Evolutionary conservation across 1,284 basidiomycete genomes (phyloP), one percentile per base, ranked within the genome.

Genomic region (Pyrrhoderma noxium): DNA sequence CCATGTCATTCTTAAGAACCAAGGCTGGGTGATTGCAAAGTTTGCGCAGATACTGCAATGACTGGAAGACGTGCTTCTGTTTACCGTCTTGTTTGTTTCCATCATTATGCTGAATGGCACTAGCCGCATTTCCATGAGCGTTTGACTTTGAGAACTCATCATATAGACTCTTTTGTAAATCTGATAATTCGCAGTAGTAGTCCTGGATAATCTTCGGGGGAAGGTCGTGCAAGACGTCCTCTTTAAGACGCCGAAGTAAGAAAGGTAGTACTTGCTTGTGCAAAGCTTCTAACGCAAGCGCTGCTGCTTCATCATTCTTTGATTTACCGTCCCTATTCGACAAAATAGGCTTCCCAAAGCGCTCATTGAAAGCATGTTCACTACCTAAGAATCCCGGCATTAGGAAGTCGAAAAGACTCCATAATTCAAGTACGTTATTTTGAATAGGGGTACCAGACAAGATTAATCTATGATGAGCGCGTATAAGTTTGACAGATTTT

Each of bases 151-250:
- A 82, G 62, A 93, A 96, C 62, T 94, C 87, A 63, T 97, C 94
- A 65, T 97, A 98, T 14, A 98, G 76, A 60, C 84, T 75, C 68
- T 93, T 92, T 71, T 99, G 94, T 48, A 99, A 68, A 13, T 93
- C 87, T 0, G 94, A 97, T 2, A 99, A 76, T 63, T 99, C 95
- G 74, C 95, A 98, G 64, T 98, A 96, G 67, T 99, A 98, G 65
- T 99, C 96, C 68, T 99, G 96, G 57, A 99, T 99, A 66, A 99
- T 99, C 73, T 99, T 99, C 2, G 96, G 96, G 0, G 96, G 96
- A 1, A 99, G 75, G 64, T 99, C 96, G 60, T 93, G 73, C 55
- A 99, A 74, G 19, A 99, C 96, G 63, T 99, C 94, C 68, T 99
- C 96, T 66, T 99, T 99, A 61, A 99, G 72, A 18, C 96, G 85